Base-by-base conservation (phyloP, 2,329 filamentous ascomycete genomes). In the Ophiostoma ulmi region DNA sequence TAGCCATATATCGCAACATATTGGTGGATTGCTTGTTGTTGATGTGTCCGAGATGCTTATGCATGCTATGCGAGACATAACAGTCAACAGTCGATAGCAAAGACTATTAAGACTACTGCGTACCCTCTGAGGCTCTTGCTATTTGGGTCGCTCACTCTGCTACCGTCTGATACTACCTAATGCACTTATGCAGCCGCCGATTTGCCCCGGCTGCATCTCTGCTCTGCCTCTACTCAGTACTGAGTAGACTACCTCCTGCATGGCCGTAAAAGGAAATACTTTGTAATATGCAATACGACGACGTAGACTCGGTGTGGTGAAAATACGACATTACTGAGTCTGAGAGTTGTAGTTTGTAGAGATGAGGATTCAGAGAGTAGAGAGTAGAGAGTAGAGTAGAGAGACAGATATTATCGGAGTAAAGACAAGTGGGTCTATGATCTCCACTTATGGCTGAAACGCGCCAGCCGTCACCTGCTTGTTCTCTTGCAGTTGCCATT, bases 401-500 rank as follows among this genome's bases (percentile, higher is more conserved):
- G 26, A 31, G 26, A 3, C 26, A n/a, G n/a, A n/a, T n/a, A 31
- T 31, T 31, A 31, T 20, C 44, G 17, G 6, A n/a, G 17, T 17
- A 44, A 44, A 39, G 38, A 39, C 10, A 48, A 10, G 61, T 64
- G 17, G 61, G 31, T 10, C 31, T n/a, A 17, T 36, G 35, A 17
- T 64, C 31, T 26, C 17, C 26, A 26, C 11, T 31, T 20, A 20
- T 64, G 61, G 61, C 61, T 64, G 61, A 64, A 64, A 64, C 61
- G 61, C 61, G 61, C 61, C 61, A 64, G 36, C 61, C 35, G 61
- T 38, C 61, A 36, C 52, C 52, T 26, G 39, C 20, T 39, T 13
- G 38, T 39, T 39, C 44, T 22, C 52, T 58, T 58, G 52, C n/a
- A 58, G 52, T 58, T 58, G 52, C 52, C 52, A n/a, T n/a, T 22